Conservation (phyloP, 352 stramenopile species). For the Pelagophyceae sp. region DNA sequence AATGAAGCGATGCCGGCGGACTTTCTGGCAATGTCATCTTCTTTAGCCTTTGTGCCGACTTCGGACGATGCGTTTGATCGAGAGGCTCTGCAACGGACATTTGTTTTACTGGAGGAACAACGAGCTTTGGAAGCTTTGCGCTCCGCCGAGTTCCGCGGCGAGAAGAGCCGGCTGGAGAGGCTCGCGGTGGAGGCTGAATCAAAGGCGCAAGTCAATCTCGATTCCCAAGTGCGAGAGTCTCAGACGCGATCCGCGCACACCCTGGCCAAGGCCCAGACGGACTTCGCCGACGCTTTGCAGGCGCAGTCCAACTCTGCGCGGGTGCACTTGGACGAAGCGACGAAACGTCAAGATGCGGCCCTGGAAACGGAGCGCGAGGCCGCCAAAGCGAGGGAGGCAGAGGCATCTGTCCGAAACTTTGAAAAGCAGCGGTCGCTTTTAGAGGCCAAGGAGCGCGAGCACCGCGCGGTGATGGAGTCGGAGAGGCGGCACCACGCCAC, state of each 20-base stretch:
- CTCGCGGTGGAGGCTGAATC: neutral
- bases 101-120: slow-evolving; percentile 17
- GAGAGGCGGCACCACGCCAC: neutral
- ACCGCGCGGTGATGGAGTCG: too few relatives aligned
- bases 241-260: too few relatives aligned
- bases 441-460: neutral
- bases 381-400: neutral
- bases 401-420: neutral
- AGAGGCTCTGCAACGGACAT: neutral
- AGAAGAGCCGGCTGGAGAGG: neutral
- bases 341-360: neutral
- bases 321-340: too few relatives aligned
- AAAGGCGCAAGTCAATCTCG: neutral
- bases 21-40: neutral
- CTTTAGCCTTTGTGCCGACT: neutral
- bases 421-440: neutral
- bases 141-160: neutral
- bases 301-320: too few relatives aligned
- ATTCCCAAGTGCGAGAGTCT: neutral
- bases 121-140: neutral
- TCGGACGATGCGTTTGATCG: neutral
- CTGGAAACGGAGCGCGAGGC: neutral
- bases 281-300: too few relatives aligned
- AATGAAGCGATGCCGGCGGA: slow-evolving; percentile 24
- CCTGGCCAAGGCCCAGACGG: too few relatives aligned